A percentile compares a stretch with the other conserved stretches of the same genome.
These are phyloP conservation scores for Coniochaeta hoffmannii DNA, from an alignment of 2,329 filamentous ascomycete genomes.

Conservation along the genomic window DNA sequence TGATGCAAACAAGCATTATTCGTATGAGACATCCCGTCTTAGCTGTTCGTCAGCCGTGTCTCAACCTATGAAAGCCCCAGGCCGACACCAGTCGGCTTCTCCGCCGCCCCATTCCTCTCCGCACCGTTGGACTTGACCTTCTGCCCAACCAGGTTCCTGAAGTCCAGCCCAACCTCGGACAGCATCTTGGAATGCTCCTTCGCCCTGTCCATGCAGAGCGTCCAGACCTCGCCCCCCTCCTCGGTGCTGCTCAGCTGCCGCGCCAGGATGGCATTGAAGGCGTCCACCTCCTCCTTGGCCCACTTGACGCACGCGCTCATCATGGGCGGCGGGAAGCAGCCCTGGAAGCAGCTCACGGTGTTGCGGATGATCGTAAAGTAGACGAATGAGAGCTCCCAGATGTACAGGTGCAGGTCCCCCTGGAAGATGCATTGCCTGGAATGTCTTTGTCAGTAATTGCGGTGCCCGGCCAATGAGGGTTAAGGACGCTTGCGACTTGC, in stretches of 20 bases:
- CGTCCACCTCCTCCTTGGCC: slow-evolving; percentile 93
- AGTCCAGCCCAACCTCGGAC: slow-evolving; percentile 82
- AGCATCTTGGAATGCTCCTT: slow-evolving; percentile 74
- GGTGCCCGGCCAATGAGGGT: background rate
- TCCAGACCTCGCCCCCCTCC: slow-evolving; percentile 67
- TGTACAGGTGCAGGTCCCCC: slow-evolving; percentile 85
- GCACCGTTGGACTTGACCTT: slow-evolving; percentile 27
- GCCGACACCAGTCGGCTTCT: slow-evolving; percentile 26
- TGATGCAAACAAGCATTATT: too few species aligned
- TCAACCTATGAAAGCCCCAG: slow-evolving; percentile 22
- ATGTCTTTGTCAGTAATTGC: slow-evolving; percentile 14
- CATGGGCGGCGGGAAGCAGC: slow-evolving; percentile 76
- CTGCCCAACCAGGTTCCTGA: slow-evolving; percentile 69
- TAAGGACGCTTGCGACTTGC: slow-evolving; percentile 33
- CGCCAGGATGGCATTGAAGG: slow-evolving; percentile 76
- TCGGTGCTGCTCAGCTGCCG: slow-evolving; percentile 85
- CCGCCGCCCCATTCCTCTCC: background rate
- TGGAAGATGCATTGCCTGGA: slow-evolving; percentile 87
- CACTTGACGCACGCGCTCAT: slow-evolving; percentile 96
- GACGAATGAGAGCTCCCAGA: slow-evolving; percentile 90
- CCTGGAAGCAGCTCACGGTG: slow-evolving; percentile 82
- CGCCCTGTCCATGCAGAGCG: slow-evolving; percentile 74
- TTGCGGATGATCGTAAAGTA: slow-evolving; percentile 94
- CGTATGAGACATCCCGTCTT: background rate
- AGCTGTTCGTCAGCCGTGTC: background rate